Evolutionary conservation across 192 early-diverging fungal genomes (phyloP).

Genomic region (Paraglomus brasilianum): DNA sequence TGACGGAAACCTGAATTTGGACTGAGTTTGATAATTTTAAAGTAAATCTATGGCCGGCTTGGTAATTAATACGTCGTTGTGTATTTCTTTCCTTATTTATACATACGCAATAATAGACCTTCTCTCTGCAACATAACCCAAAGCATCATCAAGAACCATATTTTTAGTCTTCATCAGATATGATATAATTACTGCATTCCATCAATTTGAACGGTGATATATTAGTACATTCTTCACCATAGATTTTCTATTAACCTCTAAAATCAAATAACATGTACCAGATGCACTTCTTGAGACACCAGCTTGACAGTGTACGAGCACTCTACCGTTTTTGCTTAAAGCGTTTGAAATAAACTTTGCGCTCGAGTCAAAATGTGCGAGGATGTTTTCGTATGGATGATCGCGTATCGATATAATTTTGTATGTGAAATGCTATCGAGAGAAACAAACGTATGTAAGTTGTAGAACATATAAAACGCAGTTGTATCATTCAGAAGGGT

Average conservation of each 20-base stretch:
- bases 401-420: conserved; percentile 5
- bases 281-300: conserved; percentile 20
- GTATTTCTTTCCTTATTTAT: background rate
- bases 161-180: conserved; percentile 14
- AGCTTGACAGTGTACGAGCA: background rate
- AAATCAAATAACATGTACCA: background rate
- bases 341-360: conserved; percentile 8
- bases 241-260: too few relatives aligned
- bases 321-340: background rate
- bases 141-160: background rate
- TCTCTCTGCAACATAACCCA: background rate
- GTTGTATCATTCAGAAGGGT: background rate
- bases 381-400: background rate
- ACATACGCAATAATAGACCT: background rate
- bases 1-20: conserved; percentile 20
- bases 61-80: background rate
- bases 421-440: background rate
- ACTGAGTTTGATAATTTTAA: background rate
- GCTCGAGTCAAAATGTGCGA: conserved; percentile 4
- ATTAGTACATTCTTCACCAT: too few relatives aligned
- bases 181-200: conserved; percentile 3
- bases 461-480: too few relatives aligned
- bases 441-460: too few relatives aligned
- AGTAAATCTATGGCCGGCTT: background rate
- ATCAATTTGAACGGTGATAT: background rate